Percentiles rank a stretch among this genome's conserved stretches.
These are phyloP conservation scores for Plantago elongata DNA, from an alignment of 257 asterid genomes.

Conservation along the genomic window DNA sequence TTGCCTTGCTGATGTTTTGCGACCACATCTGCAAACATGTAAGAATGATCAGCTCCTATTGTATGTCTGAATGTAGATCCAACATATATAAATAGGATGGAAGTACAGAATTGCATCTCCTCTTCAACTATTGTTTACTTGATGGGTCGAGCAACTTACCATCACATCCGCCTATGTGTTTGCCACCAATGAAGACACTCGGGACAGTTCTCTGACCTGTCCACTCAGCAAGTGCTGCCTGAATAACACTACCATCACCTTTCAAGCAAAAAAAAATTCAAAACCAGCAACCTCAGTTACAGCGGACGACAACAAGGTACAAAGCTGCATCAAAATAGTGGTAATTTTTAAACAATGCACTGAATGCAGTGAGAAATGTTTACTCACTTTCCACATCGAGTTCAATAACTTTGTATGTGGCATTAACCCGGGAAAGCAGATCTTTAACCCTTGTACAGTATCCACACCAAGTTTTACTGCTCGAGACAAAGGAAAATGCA, in stretches of 20 bases:
- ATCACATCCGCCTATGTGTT: constrained; percentile 86
- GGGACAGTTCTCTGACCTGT: constrained; percentile 83
- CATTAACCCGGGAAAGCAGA: constrained; percentile 55
- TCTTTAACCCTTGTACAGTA: constrained; percentile 61
- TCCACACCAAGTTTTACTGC: constrained; percentile 76
- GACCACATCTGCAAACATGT: constrained; percentile 38
- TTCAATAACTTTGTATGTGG: constrained; percentile 55
- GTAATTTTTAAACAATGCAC: neutral
- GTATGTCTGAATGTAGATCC: neutral
- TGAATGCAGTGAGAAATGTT: neutral
- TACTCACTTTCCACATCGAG: constrained; percentile 73
- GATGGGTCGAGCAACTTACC: constrained; percentile 32
- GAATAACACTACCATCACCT: constrained; percentile 71
- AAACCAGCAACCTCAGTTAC: neutral
- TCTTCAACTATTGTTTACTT: neutral
- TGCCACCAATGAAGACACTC: constrained; percentile 67
- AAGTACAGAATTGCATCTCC: neutral
- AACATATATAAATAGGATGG: no score
- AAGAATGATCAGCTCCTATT: neutral
- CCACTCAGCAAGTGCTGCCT: constrained; percentile 72
- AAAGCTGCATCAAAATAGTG: no score
- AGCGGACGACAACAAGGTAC: neutral
- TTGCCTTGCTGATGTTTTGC: constrained; percentile 51
- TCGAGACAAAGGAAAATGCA: neutral
- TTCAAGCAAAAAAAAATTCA: constrained; percentile 7